Base-by-base conservation (phyloP, 2,329 filamentous ascomycete species). In the Neonectria coccinea region DNA sequence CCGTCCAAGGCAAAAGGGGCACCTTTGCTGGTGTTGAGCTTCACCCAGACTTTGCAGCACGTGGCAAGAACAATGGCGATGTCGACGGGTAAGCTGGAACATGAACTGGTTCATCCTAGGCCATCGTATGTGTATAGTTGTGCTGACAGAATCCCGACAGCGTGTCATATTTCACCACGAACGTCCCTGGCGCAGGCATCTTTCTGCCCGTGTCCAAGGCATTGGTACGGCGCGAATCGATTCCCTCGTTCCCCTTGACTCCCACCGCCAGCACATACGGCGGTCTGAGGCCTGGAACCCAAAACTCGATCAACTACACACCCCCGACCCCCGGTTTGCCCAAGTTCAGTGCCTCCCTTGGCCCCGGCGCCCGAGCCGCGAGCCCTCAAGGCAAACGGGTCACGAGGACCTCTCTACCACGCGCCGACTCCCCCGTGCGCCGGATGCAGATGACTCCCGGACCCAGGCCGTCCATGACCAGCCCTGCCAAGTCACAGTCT, bases 61-160 rank as follows among this genome's bases (percentile, higher is more conserved):
- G 91, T 76, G 96, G 96, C 36, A 99, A 99, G 84, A 99, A 99
- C 76, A 97, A 88, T 74, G 96, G 96, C 68, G 94, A 97, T 78
- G 96, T 98, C 59, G 95, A 98, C 72, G 96, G 95, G 92, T 95
- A 85, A 80, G 88, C 48, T 50, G 10, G 20, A 18, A 44, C 47
- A 42, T 29, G 42, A 22, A 22, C 41, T 42, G 10, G 12, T 14
- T 39, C 9, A 29, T 29, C 22, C 22, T 18, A 33, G 14, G 41
- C 20, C 25, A 20, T 18, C 25, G 25, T 25, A 25, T 7, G 29
- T 42, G 27, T 53, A 20, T 51, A 31, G 47, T 25, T 39, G 20
- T 48, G 45, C 65, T 59, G 56, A 64, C 50, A 48, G 36, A 42
- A 47, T 29, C 36, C 14, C 33, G 25, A 41, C 75, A 91, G 88